A percentile compares a stretch with the other conserved stretches of the same genome.
Evolutionary conservation across 2,329 filamentous ascomycete species (phyloP).

Genomic region (Basipetospora chlamydospora): DNA sequence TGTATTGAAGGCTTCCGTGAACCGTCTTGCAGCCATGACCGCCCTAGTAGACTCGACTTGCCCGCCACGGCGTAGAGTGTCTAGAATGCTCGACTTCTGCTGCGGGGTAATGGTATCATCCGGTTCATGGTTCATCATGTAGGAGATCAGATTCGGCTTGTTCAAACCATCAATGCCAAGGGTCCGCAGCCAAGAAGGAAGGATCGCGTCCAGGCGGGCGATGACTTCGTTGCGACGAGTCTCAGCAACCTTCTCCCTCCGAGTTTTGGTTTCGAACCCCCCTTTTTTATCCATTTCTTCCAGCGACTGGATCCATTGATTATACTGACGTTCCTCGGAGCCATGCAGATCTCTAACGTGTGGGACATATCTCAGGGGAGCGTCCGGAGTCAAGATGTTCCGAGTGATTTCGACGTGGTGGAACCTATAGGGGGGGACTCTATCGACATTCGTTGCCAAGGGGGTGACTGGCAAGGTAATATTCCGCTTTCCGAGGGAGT

Average conservation of each 20-base stretch:
- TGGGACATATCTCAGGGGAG: constrained; percentile 45
- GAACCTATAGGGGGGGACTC: constrained; percentile 44
- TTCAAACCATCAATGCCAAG: constrained; percentile 36
- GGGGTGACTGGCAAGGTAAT: constrained; percentile 23
- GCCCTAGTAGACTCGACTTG: constrained; percentile 25
- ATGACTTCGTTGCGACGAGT: constrained; percentile 37
- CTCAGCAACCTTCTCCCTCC: constrained; percentile 33
- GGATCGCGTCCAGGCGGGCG: constrained; percentile 34
- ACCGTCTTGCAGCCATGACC: constrained; percentile 29
- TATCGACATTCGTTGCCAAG: constrained; percentile 33
- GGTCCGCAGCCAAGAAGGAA: constrained; percentile 36
- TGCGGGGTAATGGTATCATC: constrained; percentile 36
- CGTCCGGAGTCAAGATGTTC: constrained; percentile 45
- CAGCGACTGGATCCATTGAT: constrained; percentile 40
- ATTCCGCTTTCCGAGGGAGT: constrained; percentile 17
- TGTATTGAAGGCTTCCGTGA: constrained; percentile 41
- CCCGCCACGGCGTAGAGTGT: constrained; percentile 28
- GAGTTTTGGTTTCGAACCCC: constrained; percentile 39
- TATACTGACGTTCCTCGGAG: constrained; percentile 40
- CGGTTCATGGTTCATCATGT: constrained; percentile 34
- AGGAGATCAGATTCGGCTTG: constrained; percentile 31
- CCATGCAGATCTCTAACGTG: constrained; percentile 42
- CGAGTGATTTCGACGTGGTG: constrained; percentile 46
- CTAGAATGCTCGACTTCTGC: constrained; percentile 37
- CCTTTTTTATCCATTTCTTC: constrained; percentile 43